Conservation (phyloP, 2,329 filamentous ascomycete species). For the Hymenotorrendiella dingleyae region DNA sequence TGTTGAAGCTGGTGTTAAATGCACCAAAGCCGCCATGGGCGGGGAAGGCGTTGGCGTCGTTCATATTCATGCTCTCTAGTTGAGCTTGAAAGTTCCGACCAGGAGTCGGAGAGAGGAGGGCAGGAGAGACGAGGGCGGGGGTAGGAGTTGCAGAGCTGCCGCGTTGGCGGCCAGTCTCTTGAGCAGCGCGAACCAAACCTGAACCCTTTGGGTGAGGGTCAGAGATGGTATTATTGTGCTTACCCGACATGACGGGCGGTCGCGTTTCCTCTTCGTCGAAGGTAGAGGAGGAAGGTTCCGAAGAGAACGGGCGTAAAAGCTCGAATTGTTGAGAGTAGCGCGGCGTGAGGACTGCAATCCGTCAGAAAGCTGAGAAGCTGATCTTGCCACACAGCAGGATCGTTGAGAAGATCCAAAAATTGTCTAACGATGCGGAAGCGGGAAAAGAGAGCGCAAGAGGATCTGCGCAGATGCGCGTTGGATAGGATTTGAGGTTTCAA, state of each 20-base stretch:
- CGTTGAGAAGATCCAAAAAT: too few species aligned
- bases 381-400: too few species aligned
- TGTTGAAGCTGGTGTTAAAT: too few species aligned
- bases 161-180: conserved; percentile 2
- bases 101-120: conserved; percentile 11
- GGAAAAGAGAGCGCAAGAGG: too few species aligned
- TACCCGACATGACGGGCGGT: conserved; percentile 1
- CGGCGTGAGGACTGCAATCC: not conserved
- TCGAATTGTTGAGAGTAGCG: too few species aligned
- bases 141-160: conserved; percentile 8
- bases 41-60: too few species aligned
- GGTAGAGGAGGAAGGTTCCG: not conserved
- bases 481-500: too few species aligned
- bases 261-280: too few species aligned
- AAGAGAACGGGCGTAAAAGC: not conserved
- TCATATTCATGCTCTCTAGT: conserved; percentile 10
- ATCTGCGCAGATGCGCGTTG: too few species aligned
- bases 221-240: not conserved
- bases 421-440: too few species aligned
- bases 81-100: conserved; percentile 4
- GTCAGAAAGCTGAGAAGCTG: not conserved
- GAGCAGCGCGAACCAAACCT: conserved; percentile 4
- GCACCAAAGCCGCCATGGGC: too few species aligned
- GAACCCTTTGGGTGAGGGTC: not conserved
- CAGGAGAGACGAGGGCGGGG: conserved; percentile 5